Evolutionary conservation across 148 eudicot species (phyloP).

Genomic region (Spergularia marina): DNA sequence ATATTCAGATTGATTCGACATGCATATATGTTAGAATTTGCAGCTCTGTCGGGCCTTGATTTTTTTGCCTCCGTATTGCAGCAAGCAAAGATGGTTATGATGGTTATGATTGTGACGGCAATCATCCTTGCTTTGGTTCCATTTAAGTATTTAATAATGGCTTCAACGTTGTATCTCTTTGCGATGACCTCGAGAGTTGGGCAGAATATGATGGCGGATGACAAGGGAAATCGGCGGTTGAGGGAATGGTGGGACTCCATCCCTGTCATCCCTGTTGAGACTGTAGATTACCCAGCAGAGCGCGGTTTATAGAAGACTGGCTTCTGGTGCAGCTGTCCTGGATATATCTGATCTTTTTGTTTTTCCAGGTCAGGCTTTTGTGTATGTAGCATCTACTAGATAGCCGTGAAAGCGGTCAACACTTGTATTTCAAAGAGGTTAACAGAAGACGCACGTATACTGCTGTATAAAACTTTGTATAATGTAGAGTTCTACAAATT

Average conservation of each 20-base stretch:
- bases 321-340: too few relatives aligned
- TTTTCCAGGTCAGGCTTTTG: too few relatives aligned
- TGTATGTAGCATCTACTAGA: too few relatives aligned
- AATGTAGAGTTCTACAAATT: too few relatives aligned
- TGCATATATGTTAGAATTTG: too few relatives aligned
- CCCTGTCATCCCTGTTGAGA: slow-evolving; percentile 66
- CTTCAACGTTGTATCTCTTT: slow-evolving; percentile 37
- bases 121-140: slow-evolving; percentile 55
- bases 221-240: slow-evolving; percentile 53
- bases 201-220: slow-evolving; percentile 32
- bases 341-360: too few relatives aligned
- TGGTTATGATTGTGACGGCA: slow-evolving; percentile 43
- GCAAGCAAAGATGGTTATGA: slow-evolving; percentile 68
- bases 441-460: too few relatives aligned
- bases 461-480: too few relatives aligned
- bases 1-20: too few relatives aligned
- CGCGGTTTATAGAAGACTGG: neutral
- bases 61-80: slow-evolving; percentile 26
- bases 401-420: too few relatives aligned
- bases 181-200: slow-evolving; percentile 38
- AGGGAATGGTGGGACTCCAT: slow-evolving; percentile 98
- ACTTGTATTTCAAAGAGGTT: too few relatives aligned
- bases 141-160: slow-evolving; percentile 59
- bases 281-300: slow-evolving; percentile 36
- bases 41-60: neutral